Evolutionary conservation across 306 rosid species (phyloP), one percentile per base, ranked within the genome.

Genomic region (Casuarina cunninghamiana): DNA sequence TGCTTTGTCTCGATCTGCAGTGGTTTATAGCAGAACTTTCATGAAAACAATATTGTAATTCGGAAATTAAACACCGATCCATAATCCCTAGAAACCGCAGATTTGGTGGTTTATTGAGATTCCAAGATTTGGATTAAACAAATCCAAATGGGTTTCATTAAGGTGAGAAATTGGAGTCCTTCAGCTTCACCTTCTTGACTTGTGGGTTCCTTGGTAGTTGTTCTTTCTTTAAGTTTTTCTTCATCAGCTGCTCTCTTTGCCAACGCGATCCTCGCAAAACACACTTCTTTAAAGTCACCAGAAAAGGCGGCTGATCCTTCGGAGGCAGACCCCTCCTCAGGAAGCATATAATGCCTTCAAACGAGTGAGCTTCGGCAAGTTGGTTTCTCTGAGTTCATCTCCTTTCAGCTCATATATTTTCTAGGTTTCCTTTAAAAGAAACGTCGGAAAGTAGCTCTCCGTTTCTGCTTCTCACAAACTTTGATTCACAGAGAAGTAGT

Each of bases 221-320:
- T 72, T 82, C 72, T 53, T 43, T 51, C 38, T 79, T 61, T 74
- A 80, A 82, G 90, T 77, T 79, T 69, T 54, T 85, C 75, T 82
- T 74, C 83, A 55, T 80, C 77, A 41, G 81, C 72, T 80, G 77
- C 75, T 84, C 51, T 78, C 53, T 17, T 74, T 63, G 66, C 53
- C 75, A 77, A 43, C 78, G 75, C 42, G 81, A 78, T 81, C 77
- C 82, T 87, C 87, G 88, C 90, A 77, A 83, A 84, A 75, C 90
- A 81, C 89, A 89, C 84, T 69, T 32, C 71, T 79, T 89, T 85
- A 80, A 85, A 87, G 88, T 87, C 91, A 84, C 91, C 99, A 86
- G 79, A 91, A 93, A 96, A 87, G 86, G 83, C 88, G 98, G 99
- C 98, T 91, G 81, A 96, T 74, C 94, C 97, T 88, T 91, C 99